Evolutionary conservation across 768 basidiomycete species (phyloP), one percentile per base, ranked within the genome.

Genomic region (Cyclocybe cylindracea): DNA sequence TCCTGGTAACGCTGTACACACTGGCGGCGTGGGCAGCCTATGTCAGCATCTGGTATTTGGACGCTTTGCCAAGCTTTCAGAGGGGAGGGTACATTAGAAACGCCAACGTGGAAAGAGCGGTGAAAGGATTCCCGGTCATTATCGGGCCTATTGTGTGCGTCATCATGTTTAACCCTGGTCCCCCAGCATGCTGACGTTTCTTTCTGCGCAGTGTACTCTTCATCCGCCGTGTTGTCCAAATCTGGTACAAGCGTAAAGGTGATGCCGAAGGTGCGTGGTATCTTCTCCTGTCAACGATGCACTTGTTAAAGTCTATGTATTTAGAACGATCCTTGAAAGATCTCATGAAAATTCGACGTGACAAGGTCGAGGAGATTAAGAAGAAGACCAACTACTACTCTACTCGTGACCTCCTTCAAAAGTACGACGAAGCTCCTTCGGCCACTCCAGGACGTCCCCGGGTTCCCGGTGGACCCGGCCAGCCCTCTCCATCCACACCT

Each of bases 371-470:
- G 56, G 95, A 97, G 59, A 91, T 98, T 59, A 99, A 99, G 79
- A 93, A 94, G 75, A 94, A 91, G 67, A 98, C 95, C 2, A 96
- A 98, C 60, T 99, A 91, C 69, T 92, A 99, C 65, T 84, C 83
- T 9, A 99, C 94, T 29, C 86, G 90, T 46, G 91, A 88, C 60
- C 77, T 99, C 40, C 76, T 99, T 13, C 93, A 96, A 65, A 84
- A 85, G 51, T 98, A 97, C 61, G 96, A 96, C 56, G 90, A 89
- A 35, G 61, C 71, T 13, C 64, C 77, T 2, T 53, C 65, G 1
- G 66, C 60, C 9, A 74, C 78, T 1, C 75, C 78, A 10, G 61
- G 80, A 41, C 78, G 78, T 31, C 75, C 67, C 57, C 70, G 78
- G 8, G 54, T 71, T 13, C 63, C 64, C n/a, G 16, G 16, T 16